Base-by-base conservation (phyloP, 2,329 filamentous ascomycete species). In the Eutypa lata region DNA sequence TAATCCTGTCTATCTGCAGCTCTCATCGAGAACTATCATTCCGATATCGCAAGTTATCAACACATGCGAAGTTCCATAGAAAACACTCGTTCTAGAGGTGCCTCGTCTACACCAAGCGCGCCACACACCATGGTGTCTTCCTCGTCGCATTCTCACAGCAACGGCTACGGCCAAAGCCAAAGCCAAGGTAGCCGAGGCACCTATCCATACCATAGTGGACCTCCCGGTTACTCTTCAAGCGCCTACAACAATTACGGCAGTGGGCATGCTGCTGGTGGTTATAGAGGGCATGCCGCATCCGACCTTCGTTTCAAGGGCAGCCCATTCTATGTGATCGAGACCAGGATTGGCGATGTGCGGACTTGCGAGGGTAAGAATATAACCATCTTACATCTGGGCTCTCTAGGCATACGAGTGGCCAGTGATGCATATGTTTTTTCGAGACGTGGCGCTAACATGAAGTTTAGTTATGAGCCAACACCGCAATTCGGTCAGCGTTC, bases 261-360 rank as follows among this genome's bases (percentile, higher is more conserved):
- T 16, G 42, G 22, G 18, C 16, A 42, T 42, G 38, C 38, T 18
- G 42, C 40, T 10, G 47, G 47, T 40, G 47, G 53, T 24, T 52
- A 60, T 21, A 59, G 57, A 50, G 52, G 52, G 24, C 26, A 42
- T 8, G 19, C 60, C 22, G 37, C 49, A 38, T 42, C 49, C 26
- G 64, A 59, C n/a, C 52, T 62, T 11, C 53, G 68, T 11, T 80
- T 78, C 74, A 93, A 90, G 64, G 70, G 84, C 3, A 96, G 91
- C 64, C 93, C 94, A 0, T 99, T 97, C 70, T 97, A 93, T 65
- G 82, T 82, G 11, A 77, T 93, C 31, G 68, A 86, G 45, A 76
- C 83, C 51, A 79, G 83, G 26, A 71, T 97, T 6, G 83, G 89
- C 5, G 74, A 78, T 7, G 74, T 87, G 18, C 79, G 83, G 42